These are phyloP conservation scores for Penicillium hesseltinei DNA, from an alignment of 2,329 filamentous ascomycete genomes.

Conservation along the genomic window DNA sequence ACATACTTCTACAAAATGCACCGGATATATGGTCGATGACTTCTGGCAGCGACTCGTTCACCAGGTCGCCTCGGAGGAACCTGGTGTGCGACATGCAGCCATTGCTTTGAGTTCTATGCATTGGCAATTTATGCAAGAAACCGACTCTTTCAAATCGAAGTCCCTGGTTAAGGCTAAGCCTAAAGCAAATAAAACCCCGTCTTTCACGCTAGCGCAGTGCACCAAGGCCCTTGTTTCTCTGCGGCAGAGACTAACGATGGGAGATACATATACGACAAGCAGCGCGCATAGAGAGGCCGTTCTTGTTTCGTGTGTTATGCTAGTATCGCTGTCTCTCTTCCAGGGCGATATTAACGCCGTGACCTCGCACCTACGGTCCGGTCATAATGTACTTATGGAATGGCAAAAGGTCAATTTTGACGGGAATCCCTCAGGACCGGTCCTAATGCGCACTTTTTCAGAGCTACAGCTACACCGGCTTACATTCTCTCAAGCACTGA, in stretches of 20 bases:
- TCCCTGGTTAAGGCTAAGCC: neutral
- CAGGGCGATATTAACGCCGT: neutral
- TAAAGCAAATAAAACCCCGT: neutral
- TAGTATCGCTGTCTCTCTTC: neutral
- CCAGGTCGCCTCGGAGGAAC: neutral
- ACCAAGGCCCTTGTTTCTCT: neutral
- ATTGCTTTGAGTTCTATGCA: neutral
- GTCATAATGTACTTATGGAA: neutral
- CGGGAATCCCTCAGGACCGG: neutral
- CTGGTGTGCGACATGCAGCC: neutral
- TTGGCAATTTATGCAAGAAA: neutral
- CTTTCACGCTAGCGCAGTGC: neutral
- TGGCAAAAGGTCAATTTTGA: constrained; percentile 1
- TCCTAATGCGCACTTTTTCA: neutral
- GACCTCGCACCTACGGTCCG: neutral
- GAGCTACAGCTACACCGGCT: neutral
- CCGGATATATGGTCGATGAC: neutral
- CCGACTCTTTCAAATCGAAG: neutral
- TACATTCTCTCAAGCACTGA: neutral
- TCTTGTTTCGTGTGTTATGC: neutral
- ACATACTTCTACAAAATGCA: neutral
- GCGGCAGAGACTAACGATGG: neutral
- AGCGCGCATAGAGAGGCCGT: neutral
- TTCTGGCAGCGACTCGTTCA: constrained; percentile 6
- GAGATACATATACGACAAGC: neutral